Conservation (phyloP, 2,329 filamentous ascomycete genomes). For the Emergomyces orientalis region DNA sequence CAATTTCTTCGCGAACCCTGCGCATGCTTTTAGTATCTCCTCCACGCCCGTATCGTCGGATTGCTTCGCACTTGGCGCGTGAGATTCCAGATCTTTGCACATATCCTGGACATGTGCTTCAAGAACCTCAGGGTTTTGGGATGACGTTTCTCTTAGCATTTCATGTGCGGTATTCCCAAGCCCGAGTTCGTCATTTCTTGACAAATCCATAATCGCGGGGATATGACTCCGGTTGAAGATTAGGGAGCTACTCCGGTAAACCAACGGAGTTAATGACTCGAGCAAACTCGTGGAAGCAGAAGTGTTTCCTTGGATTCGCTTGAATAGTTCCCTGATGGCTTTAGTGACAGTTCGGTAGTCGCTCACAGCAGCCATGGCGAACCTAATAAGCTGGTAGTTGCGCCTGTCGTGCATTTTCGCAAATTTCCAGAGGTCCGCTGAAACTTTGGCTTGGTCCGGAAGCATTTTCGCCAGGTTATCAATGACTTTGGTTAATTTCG, state of each 20-base stretch:
- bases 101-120: constrained; percentile 87
- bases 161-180: constrained; percentile 75
- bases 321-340: constrained; percentile 80
- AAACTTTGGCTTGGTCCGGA: constrained; percentile 63
- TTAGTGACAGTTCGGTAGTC: constrained; percentile 88
- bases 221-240: constrained; percentile 94
- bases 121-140: constrained; percentile 79
- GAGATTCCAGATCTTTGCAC: constrained; percentile 73
- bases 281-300: constrained; percentile 49
- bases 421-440: constrained; percentile 76
- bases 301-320: constrained; percentile 62
- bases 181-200: constrained; percentile 70
- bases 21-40: constrained; percentile 87
- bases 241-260: constrained; percentile 75
- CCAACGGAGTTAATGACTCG: constrained; percentile 69
- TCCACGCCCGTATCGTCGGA: constrained; percentile 66
- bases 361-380: constrained; percentile 71
- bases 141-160: constrained; percentile 83
- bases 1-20: constrained; percentile 80
- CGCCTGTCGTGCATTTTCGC: constrained; percentile 84
- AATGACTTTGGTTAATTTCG: constrained; percentile 62
- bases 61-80: constrained; percentile 61
- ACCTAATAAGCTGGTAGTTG: constrained; percentile 79
- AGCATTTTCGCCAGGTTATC: constrained; percentile 64
- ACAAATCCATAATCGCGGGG: constrained; percentile 77